Conservation (phyloP, 2,329 filamentous ascomycete species). For the Microthyrium microscopicum region DNA sequence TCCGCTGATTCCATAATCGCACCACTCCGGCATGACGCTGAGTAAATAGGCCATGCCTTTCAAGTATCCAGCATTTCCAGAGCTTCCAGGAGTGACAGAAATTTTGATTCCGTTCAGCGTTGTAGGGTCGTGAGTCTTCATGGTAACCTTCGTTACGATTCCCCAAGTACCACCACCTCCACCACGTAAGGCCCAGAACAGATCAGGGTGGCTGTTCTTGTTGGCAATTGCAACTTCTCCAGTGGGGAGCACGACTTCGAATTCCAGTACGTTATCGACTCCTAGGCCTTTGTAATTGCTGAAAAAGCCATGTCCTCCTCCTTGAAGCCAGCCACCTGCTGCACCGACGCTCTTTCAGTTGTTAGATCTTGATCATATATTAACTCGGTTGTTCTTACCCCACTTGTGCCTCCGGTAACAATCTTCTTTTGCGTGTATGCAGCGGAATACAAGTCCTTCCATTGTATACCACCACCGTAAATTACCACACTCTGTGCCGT, state of each 20-base stretch:
- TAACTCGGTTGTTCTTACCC: neutral
- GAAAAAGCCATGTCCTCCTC: conserved; percentile 22
- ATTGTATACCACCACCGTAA: neutral
- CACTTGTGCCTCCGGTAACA: neutral
- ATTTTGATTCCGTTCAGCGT: neutral
- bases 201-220: conserved; percentile 18
- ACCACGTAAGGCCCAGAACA: conserved; percentile 25
- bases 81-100: neutral
- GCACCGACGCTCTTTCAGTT: conserved; percentile 11
- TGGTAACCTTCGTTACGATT: conserved; percentile 20
- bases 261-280: conserved; percentile 28
- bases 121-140: conserved; percentile 15
- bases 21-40: conserved; percentile 4
- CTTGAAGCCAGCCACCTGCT: conserved; percentile 12
- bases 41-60: conserved; percentile 8
- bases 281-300: conserved; percentile 25
- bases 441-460: neutral
- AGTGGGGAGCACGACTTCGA: conserved; percentile 23
- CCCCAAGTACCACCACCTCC: conserved; percentile 21
- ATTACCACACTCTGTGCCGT: neutral
- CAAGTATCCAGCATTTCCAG: conserved; percentile 2
- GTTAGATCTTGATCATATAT: neutral
- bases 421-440: neutral
- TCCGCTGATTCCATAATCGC: conserved; percentile 5
- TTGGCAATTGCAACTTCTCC: conserved; percentile 21